Conservation (phyloP, 352 stramenopile species). For the Phytophthora cactorum region DNA sequence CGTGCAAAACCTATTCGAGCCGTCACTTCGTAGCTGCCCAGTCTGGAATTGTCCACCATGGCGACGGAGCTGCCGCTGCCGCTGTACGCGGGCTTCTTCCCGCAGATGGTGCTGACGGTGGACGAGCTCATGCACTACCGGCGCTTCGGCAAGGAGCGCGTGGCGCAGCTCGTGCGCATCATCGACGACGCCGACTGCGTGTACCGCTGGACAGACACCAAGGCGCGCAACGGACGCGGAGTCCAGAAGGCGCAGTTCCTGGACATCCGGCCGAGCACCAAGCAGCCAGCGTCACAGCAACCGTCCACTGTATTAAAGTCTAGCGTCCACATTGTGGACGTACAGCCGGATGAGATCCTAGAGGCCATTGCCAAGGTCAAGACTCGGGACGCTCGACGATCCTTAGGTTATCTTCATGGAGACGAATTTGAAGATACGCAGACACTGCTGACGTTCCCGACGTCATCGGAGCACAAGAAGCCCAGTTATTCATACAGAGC, state of each 20-base stretch:
- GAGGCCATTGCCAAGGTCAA: constrained; percentile 57
- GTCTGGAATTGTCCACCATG: constrained; percentile 27
- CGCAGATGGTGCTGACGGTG: constrained; percentile 72
- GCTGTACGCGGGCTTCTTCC: constrained; percentile 78
- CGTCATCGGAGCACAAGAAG: constrained; percentile 46
- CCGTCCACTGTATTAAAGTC: constrained; percentile 66
- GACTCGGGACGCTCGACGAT: constrained; percentile 62
- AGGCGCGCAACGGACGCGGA: constrained; percentile 27
- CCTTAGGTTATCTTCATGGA: constrained; percentile 57
- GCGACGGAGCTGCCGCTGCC: constrained; percentile 52
- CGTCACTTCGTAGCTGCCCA: constrained; percentile 25
- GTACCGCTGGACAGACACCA: constrained; percentile 68
- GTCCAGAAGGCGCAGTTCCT: constrained; percentile 68
- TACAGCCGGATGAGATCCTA: constrained; percentile 67
- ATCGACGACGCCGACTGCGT: constrained; percentile 76
- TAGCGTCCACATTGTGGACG: constrained; percentile 68
- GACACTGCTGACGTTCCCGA: constrained; percentile 77
- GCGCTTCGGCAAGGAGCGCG: constrained; percentile 68
- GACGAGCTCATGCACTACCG: constrained; percentile 81
- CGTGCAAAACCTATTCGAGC: constrained; percentile 12
- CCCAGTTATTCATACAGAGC: constrained; percentile 74
- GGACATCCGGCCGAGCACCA: constrained; percentile 56
- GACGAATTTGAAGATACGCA: constrained; percentile 64
- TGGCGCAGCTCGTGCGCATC: constrained; percentile 69
- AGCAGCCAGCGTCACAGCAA: constrained; percentile 32